Evolutionary conservation across 805 yeast species (phyloP).

Genomic region (Gaillardinia entomophila): DNA sequence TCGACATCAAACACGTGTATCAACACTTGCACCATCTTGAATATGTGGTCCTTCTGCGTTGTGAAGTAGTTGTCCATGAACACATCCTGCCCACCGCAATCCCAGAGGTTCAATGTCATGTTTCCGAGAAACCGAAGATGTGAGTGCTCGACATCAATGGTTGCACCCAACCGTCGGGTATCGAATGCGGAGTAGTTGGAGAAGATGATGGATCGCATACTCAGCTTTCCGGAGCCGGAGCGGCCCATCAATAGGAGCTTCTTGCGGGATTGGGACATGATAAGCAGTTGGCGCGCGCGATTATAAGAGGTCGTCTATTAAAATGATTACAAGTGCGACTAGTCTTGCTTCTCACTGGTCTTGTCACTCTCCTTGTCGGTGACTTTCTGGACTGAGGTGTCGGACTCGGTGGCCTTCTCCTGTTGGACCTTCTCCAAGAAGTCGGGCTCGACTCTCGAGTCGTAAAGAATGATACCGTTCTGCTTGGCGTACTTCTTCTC

Average conservation of each 20-base stretch:
- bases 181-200: slow-evolving; percentile 96
- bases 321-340: too few relatives aligned
- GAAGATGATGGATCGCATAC: slow-evolving; percentile 95
- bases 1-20: slow-evolving; percentile 97
- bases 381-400: too few relatives aligned
- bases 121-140: slow-evolving; percentile 89
- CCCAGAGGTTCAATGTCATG: slow-evolving; percentile 95
- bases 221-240: slow-evolving; percentile 94
- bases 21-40: slow-evolving; percentile 91
- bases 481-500: slow-evolving; percentile 27
- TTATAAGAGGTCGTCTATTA: too few relatives aligned
- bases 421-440: slow-evolving; percentile 2
- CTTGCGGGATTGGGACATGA: slow-evolving; percentile 30
- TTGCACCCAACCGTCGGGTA: slow-evolving; percentile 91
- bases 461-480: slow-evolving; percentile 30
- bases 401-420: background rate
- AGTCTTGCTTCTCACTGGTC: too few relatives aligned
- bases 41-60: slow-evolving; percentile 84
- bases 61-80: slow-evolving; percentile 93
- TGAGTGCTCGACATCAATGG: slow-evolving; percentile 97
- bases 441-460: slow-evolving; percentile 16
- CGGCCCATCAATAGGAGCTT: slow-evolving; percentile 65
- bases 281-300: too few relatives aligned
- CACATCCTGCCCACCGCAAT: slow-evolving; percentile 96
- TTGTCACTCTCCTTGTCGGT: too few relatives aligned